Base-by-base conservation (phyloP, 164 flowering plant genomes). In the Warburgia ugandensis region DNA sequence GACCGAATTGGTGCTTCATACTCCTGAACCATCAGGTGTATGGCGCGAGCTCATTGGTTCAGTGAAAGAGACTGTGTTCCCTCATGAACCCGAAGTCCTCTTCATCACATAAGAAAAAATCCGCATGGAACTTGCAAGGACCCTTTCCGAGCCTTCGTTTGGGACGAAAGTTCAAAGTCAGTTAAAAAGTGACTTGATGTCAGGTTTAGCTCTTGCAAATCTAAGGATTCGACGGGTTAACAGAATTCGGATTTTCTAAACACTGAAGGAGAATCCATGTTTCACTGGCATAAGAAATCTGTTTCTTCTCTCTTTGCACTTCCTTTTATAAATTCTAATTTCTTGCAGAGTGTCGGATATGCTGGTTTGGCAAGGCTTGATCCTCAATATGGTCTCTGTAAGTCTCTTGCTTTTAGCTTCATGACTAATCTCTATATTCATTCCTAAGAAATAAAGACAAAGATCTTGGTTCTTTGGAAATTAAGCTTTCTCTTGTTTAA, bases 351-450 rank as follows among this genome's bases (percentile, higher is more conserved):
- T 55, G 84, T 88, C 26, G 96, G 91, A 35, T 88, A 88, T 67
- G 96, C 96, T 29, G 71, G 64, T 72, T 66, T 88, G 37, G 96
- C 96, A 4, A 79, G 75, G 65, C 84, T 88, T 12, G 88, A 83
- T 69, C 96, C 96, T 50, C 84, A 88, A 29, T 80, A 76, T 63
- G 96, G 96, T n/a, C 73, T 88, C n/a, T 84, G 96, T 88, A 72
- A 77, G 96, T 77, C 12, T 7, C n/a, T 43, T 33, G 19, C 21
- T 23, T 4, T 1, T 0, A 14, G 12, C n/a, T 4, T 3, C 6
- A 16, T 39, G 43, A 19, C 8, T 16, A 39, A 3, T 39, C 20
- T 14, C 9, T 16, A 39, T 3, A 14, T 39, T 5, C 16, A 39
- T 14, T 3, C 20, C 16, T 14, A 39, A 7, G 19, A 10, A 4